Percentiles rank a stretch among this genome's conserved stretches.
phyloP scores from a whole-genome alignment of 148 eudicot species.

The Silene conica region DNA sequence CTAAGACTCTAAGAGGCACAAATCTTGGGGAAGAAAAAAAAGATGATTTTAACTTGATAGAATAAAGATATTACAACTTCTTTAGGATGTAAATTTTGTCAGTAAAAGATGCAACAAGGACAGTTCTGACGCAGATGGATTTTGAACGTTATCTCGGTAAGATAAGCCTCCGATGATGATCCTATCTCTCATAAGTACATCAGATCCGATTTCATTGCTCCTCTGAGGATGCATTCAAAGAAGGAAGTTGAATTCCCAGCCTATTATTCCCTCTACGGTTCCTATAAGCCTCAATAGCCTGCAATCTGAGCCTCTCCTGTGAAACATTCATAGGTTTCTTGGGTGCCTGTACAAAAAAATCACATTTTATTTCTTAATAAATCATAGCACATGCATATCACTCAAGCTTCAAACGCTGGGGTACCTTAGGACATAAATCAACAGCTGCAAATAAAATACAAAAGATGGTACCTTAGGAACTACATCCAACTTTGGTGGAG shows the following conservation, averaged over 20 bases:
- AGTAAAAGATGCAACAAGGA: background rate
- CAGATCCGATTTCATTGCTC: background rate
- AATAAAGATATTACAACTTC: background rate
- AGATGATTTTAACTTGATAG: background rate
- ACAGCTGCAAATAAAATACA: background rate
- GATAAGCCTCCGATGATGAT: background rate
- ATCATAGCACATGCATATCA: background rate
- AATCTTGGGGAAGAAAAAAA: background rate
- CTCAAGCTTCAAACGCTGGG: too few relatives aligned
- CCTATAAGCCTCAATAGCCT: conserved; percentile 78
- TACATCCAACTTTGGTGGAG: conserved; percentile 72
- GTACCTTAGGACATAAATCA: too few relatives aligned
- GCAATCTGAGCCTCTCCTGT: conserved; percentile 70
- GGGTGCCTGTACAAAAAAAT: conserved; percentile 37
- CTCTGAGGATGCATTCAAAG: conserved; percentile 27
- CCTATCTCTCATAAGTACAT: background rate
- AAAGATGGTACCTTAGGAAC: conserved; percentile 38
- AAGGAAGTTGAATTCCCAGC: conserved; percentile 61
- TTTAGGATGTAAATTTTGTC: background rate
- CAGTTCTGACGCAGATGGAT: background rate
- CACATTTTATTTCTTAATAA: background rate
- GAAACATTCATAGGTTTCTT: conserved; percentile 57
- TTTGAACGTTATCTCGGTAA: background rate
- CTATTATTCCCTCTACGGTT: conserved; percentile 63
- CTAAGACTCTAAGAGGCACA: background rate